Conservation (phyloP, 2,329 filamentous ascomycete genomes). For the Trichoderma atrobrunneum region DNA sequence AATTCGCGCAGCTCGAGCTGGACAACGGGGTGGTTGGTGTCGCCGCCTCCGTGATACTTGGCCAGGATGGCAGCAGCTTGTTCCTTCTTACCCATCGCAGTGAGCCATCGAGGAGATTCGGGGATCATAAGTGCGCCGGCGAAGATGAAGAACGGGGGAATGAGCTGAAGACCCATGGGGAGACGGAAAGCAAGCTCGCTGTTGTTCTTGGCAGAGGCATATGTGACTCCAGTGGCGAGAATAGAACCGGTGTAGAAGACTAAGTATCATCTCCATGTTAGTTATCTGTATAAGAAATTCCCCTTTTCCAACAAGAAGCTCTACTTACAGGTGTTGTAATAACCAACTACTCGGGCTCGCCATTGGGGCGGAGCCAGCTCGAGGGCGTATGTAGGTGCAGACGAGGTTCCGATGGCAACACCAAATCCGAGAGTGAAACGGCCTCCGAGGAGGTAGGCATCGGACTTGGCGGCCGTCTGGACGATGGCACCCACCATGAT, state of each 20-base stretch:
- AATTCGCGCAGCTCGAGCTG: constrained; percentile 42
- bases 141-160: constrained; percentile 38
- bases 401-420: constrained; percentile 40
- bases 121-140: constrained; percentile 37
- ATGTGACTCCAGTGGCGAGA: constrained; percentile 52
- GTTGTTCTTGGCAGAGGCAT: constrained; percentile 44
- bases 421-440: constrained; percentile 57
- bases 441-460: constrained; percentile 45
- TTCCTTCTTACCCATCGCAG: constrained; percentile 37
- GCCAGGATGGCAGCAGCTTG: constrained; percentile 36
- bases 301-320: not conserved
- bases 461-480: constrained; percentile 36
- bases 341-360: constrained; percentile 43
- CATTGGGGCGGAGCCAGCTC: constrained; percentile 54
- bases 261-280: not conserved
- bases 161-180: constrained; percentile 38
- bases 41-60: constrained; percentile 34
- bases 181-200: constrained; percentile 37
- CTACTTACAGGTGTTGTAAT: constrained; percentile 39
- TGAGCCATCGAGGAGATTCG: constrained; percentile 44
- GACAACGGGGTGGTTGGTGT: constrained; percentile 36
- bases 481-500: constrained; percentile 43
- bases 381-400: constrained; percentile 40
- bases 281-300: not conserved
- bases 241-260: constrained; percentile 49